Evolutionary conservation across 2,329 filamentous ascomycete genomes (phyloP).

Genomic region (Hypoxylon sp.): DNA sequence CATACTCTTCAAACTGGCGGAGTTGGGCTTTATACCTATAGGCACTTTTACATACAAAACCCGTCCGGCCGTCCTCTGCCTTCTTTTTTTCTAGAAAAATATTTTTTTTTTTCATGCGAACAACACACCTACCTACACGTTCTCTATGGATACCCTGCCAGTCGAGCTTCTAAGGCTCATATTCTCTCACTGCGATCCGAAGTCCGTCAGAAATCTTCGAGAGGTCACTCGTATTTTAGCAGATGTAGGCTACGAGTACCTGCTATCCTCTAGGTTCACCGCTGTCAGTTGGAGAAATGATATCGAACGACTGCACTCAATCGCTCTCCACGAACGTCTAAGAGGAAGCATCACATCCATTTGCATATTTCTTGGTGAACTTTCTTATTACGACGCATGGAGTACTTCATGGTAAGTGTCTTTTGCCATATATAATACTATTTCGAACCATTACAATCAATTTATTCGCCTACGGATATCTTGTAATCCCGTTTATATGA

Average conservation of each 20-base stretch:
- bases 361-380: conserved; percentile 62
- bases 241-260: conserved; percentile 60
- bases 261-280: conserved; percentile 60
- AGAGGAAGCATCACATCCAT: conserved; percentile 60
- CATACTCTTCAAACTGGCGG: conserved; percentile 47
- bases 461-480: conserved; percentile 7
- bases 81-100: conserved; percentile 12
- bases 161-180: conserved; percentile 61
- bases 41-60: conserved; percentile 9
- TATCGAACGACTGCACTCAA: conserved; percentile 60
- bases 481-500: conserved; percentile 19
- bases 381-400: conserved; percentile 59
- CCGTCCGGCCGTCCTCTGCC: conserved; percentile 14
- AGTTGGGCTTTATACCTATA: conserved; percentile 41
- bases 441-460: conserved; percentile 12
- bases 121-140: conserved; percentile 7
- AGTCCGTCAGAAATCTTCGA: conserved; percentile 60
- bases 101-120: conserved; percentile 24
- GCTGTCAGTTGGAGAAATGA: conserved; percentile 63
- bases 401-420: conserved; percentile 51
- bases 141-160: conserved; percentile 56
- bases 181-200: conserved; percentile 58
- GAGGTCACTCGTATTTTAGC: conserved; percentile 58
- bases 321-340: conserved; percentile 61
- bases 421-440: neutral